Base-by-base conservation (phyloP, 805 yeast species). In the Limtongia smithiae region DNA sequence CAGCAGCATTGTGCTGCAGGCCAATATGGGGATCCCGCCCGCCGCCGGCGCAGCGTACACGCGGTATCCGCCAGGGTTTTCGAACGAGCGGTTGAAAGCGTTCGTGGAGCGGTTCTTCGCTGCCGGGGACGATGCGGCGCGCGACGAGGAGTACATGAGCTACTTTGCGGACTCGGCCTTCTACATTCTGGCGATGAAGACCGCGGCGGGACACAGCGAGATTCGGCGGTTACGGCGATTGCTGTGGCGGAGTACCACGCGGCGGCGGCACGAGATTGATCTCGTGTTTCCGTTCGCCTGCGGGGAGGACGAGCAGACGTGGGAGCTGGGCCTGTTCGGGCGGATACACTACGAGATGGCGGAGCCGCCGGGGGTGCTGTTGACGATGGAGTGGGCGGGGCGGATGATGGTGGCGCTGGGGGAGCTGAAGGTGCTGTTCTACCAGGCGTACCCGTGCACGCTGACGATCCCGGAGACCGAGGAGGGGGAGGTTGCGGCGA, bases 121-220 rank as follows among this genome's bases (percentile, higher is more conserved):
- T 7, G 25, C 28, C 25, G 48, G 36, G 12, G 51, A 48, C 36
- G 48, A 37, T 17, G 17, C 40, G 4, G 18, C n/a, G 8, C n/a
- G 30, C 14, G 48, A 43, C 41, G 44, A 43, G 22, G 44, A 48
- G 37, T 48, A 34, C 30, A 33, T 48, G 21, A 21, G 30, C n/a
- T 37, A 27, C 22, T 48, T 48, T 30, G 43, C 51, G 4, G 51
- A 48, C 17, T 25, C 37, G 25, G 51, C 44, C 9, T 48, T 48
- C 17, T 43, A 43, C 25, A 33, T 48, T 30, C 30, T 48, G n/a
- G 51, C 50, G 4, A 20, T 44, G 37, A 24, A 37, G 30, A 37
- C 51, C 32, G 48, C 30, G 14, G 51, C 51, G 1, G 51, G 51
- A 5, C 31, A 44, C 15, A 47, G 32, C 20, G 49, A 24, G 12